Percentiles rank a stretch among this genome's conserved stretches.
phyloP scores from a whole-genome alignment of 345 rosid genomes.

The Moringa oleifera region DNA sequence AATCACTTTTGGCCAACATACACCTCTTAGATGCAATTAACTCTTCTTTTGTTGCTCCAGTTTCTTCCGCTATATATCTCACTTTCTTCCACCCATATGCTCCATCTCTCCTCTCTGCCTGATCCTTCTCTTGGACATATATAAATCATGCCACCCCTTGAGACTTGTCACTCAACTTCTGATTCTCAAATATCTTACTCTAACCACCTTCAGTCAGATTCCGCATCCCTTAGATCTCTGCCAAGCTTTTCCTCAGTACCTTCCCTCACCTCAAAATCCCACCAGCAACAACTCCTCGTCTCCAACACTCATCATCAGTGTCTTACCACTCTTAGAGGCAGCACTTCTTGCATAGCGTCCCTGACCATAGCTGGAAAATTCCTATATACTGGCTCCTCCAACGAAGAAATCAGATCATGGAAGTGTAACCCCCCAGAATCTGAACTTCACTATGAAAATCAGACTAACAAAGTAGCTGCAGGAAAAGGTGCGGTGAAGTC shows the following conservation, averaged over 20 bases:
- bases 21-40: neutral
- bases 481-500: slow-evolving; percentile 82
- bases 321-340: slow-evolving; percentile 58
- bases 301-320: slow-evolving; percentile 34
- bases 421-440: slow-evolving; percentile 32
- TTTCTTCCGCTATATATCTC: slow-evolving; percentile 15
- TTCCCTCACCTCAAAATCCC: slow-evolving; percentile 26
- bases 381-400: slow-evolving; percentile 66
- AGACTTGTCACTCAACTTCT: slow-evolving; percentile 15
- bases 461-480: slow-evolving; percentile 23
- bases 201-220: slow-evolving; percentile 10
- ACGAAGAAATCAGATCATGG: slow-evolving; percentile 64
- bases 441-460: slow-evolving; percentile 19
- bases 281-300: slow-evolving; percentile 14
- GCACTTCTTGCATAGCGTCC: slow-evolving; percentile 60
- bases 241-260: slow-evolving; percentile 38
- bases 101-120: neutral
- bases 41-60: neutral
- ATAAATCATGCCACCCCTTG: slow-evolving; percentile 24
- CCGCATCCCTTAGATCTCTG: slow-evolving; percentile 26
- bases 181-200: slow-evolving; percentile 22
- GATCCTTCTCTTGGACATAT: neutral
- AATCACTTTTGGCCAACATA: slow-evolving; percentile 8
- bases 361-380: slow-evolving; percentile 51
- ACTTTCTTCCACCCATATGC: slow-evolving; percentile 16